phyloP scores from a whole-genome alignment of 23 red algal species.

The Gracilaria domingensis region DNA sequence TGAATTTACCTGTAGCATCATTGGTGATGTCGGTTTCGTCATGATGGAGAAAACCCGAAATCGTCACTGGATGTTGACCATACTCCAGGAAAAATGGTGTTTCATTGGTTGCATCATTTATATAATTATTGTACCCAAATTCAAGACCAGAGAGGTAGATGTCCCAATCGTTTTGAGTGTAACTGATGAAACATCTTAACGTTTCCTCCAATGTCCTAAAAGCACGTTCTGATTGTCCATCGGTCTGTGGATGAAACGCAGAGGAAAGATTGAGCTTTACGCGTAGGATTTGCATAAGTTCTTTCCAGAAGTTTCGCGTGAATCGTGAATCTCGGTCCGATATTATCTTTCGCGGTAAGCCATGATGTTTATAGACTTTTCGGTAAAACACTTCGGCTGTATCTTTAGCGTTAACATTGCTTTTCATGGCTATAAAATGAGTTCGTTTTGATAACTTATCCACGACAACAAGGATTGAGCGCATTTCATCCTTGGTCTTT shows the following conservation, averaged over 20 bases:
- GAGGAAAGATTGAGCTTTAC: conserved; percentile 34
- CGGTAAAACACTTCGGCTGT: conserved; percentile 10
- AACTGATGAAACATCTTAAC: conserved; percentile 31
- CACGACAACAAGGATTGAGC: conserved; percentile 22
- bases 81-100: conserved; percentile 52
- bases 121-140: conserved; percentile 41
- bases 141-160: conserved; percentile 31
- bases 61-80: neutral
- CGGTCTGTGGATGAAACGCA: conserved; percentile 50
- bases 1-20: neutral
- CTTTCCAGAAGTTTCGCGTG: conserved; percentile 29
- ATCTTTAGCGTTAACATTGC: conserved; percentile 34
- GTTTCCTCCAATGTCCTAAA: conserved; percentile 41
- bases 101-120: conserved; percentile 36
- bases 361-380: conserved; percentile 31
- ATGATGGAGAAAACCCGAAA: neutral
- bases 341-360: conserved; percentile 14
- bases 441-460: conserved; percentile 45
- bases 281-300: conserved; percentile 17
- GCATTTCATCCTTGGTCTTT: conserved; percentile 20
- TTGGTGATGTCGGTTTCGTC: neutral
- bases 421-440: conserved; percentile 11
- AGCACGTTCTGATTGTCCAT: conserved; percentile 47
- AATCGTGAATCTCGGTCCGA: conserved; percentile 39
- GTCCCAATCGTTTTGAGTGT: conserved; percentile 36